Evolutionary conservation across 441 rosid species (phyloP).

Genomic region (Hura crepitans): DNA sequence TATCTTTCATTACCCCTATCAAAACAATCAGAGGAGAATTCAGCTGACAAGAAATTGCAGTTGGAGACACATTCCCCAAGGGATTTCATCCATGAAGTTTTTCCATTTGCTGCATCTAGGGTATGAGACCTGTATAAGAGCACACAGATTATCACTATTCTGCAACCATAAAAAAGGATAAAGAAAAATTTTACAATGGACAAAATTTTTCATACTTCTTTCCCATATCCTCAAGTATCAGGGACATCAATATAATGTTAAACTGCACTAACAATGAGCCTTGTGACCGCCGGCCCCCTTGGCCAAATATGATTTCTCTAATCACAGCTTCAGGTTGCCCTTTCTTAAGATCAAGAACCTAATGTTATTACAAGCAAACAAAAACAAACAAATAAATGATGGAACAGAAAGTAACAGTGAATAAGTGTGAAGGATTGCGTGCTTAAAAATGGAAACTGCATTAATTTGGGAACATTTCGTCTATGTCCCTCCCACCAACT

Average conservation of each 20-base stretch:
- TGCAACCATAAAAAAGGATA: not conserved
- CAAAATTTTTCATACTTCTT: slow-evolving; percentile 40
- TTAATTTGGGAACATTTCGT: not conserved
- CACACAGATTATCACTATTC: slow-evolving; percentile 19
- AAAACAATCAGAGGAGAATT: slow-evolving; percentile 41
- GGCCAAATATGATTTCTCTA: slow-evolving; percentile 49
- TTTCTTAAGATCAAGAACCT: slow-evolving; percentile 68
- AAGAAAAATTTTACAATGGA: slow-evolving; percentile 5
- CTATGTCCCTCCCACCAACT: not conserved
- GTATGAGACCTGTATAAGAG: slow-evolving; percentile 43
- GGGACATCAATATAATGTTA: slow-evolving; percentile 46
- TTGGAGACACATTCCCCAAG: slow-evolving; percentile 46
- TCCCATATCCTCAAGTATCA: slow-evolving; percentile 48
- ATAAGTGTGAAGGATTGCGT: not conserved
- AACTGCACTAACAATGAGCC: slow-evolving; percentile 44
- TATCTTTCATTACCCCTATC: slow-evolving; percentile 44
- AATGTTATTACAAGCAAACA: slow-evolving; percentile 2
- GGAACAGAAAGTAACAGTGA: not conserved
- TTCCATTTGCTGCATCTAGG: slow-evolving; percentile 37
- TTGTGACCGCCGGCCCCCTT: slow-evolving; percentile 42
- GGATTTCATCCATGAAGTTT: slow-evolving; percentile 54
- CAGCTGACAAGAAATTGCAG: slow-evolving; percentile 33
- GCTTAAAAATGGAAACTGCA: not conserved
- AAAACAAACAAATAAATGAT: not conserved
- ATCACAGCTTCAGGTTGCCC: slow-evolving; percentile 65